A percentile compares a stretch with the other conserved stretches of the same genome.
Evolutionary conservation across 108 stramenopile genomes (phyloP).

Genomic region (Discostella pseudostelligera): DNA sequence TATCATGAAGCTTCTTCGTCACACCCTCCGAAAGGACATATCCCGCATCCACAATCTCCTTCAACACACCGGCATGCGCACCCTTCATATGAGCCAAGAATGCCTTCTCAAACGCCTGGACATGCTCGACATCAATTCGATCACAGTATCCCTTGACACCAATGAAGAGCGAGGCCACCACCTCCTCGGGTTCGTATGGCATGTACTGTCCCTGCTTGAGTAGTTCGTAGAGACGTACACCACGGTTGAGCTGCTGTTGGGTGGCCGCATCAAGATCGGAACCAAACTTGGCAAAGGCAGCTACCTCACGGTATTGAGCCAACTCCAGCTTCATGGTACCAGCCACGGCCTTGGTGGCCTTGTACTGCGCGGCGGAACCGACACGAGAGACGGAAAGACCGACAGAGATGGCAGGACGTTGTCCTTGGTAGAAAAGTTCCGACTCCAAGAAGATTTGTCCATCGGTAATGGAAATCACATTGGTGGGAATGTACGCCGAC

Average conservation of each 20-base stretch:
- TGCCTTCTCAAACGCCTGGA: conserved; percentile 93
- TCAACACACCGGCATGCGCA: conserved; percentile 83
- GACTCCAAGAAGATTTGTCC: conserved; percentile 99
- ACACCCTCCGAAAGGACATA: conserved; percentile 81
- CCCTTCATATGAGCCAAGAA: conserved; percentile 96
- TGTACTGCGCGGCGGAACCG: conserved; percentile 99
- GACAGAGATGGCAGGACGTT: conserved; percentile 99
- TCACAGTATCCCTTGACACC: conserved; percentile 99
- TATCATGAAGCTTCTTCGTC: conserved; percentile 84
- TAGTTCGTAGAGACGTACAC: conserved; percentile 98
- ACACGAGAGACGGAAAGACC: conserved; percentile 99
- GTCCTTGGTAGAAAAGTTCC: conserved; percentile 99
- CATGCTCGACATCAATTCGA: conserved; percentile 96
- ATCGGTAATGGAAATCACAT: conserved; percentile 99
- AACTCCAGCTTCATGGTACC: conserved; percentile 99
- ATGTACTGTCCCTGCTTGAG: conserved; percentile 99
- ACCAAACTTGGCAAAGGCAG: conserved; percentile 99
- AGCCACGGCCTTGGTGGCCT: conserved; percentile 99
- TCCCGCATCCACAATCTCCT: conserved; percentile 85
- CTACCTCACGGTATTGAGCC: conserved; percentile 99
- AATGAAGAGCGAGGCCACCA: conserved; percentile 96
- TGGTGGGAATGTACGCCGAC: conserved; percentile 99
- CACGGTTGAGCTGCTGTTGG: conserved; percentile 99
- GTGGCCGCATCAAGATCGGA: conserved; percentile 99
- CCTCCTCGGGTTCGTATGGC: conserved; percentile 98